Evolutionary conservation across 331 rosid species (phyloP).

Genomic region (Malus hybrid): DNA sequence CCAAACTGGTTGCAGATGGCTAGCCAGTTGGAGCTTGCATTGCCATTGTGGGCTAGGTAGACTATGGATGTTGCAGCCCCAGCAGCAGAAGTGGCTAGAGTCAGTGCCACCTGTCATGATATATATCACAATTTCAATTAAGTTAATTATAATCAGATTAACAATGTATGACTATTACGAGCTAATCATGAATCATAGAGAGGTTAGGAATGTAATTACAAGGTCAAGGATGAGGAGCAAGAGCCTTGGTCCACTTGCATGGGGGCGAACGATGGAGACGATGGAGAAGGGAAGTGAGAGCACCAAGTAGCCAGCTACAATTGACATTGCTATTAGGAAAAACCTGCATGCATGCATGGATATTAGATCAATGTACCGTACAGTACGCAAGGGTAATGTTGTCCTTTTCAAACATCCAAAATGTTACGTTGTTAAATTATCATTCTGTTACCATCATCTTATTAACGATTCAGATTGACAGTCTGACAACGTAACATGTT

Average conservation of each 20-base stretch:
- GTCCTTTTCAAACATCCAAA: neutral
- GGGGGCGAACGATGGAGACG: slow-evolving; percentile 57
- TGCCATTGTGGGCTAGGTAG: slow-evolving; percentile 76
- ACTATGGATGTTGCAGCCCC: slow-evolving; percentile 70
- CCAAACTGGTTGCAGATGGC: slow-evolving; percentile 79
- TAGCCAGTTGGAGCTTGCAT: slow-evolving; percentile 61
- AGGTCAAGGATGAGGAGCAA: slow-evolving; percentile 66
- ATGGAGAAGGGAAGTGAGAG: slow-evolving; percentile 79
- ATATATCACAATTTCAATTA: neutral
- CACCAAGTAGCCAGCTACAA: slow-evolving; percentile 63
- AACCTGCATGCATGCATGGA: slow-evolving; percentile 44
- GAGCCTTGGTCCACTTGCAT: slow-evolving; percentile 46
- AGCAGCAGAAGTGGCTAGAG: slow-evolving; percentile 49
- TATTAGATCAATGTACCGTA: neutral
- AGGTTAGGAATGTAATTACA: slow-evolving; percentile 24
- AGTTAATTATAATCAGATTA: neutral
- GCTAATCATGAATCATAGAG: neutral
- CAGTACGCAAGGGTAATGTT: neutral
- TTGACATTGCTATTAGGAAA: slow-evolving; percentile 63
- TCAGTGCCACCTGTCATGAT: slow-evolving; percentile 49
- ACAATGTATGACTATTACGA: neutral
- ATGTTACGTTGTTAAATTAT: neutral
- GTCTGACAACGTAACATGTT: neutral
- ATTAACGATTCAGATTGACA: neutral
- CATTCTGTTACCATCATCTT: neutral